Conservation (phyloP, 805 yeast genomes). For the Ogataea ganodermae region DNA sequence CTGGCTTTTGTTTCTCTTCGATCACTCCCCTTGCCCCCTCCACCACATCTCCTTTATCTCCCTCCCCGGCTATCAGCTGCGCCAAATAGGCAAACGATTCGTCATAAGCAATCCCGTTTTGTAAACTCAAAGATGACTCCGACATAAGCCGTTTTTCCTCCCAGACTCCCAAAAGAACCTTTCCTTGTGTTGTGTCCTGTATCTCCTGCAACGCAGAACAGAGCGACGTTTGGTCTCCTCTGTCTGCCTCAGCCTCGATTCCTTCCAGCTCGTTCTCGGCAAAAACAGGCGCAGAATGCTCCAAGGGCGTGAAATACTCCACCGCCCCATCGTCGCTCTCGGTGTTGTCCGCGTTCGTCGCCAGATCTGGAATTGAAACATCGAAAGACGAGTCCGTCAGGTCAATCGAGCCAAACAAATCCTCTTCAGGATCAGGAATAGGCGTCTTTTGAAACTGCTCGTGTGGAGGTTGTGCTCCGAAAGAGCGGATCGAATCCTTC, state of each 20-base stretch:
- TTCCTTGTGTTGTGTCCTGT: slow-evolving; percentile 23
- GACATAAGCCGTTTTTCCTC: slow-evolving; percentile 18
- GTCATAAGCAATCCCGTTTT: slow-evolving; percentile 29
- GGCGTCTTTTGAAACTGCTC: slow-evolving; percentile 3
- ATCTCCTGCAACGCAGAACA: slow-evolving; percentile 32
- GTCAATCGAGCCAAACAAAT: slow-evolving; percentile 20
- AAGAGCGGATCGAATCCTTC: not conserved
- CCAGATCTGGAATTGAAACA: slow-evolving; percentile 18
- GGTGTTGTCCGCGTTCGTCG: slow-evolving; percentile 4
- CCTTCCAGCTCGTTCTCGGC: not conserved
- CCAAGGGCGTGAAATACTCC: slow-evolving; percentile 24
- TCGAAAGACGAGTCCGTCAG: slow-evolving; percentile 22
- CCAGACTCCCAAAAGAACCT: slow-evolving; percentile 19
- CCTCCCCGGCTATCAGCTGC: slow-evolving; percentile 33
- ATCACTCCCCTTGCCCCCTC: slow-evolving; percentile 3
- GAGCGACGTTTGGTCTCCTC: slow-evolving; percentile 23
- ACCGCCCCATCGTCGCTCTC: slow-evolving; percentile 14
- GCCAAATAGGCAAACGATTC: slow-evolving; percentile 50
- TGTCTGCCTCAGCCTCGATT: not conserved
- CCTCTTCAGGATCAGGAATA: slow-evolving; percentile 10
- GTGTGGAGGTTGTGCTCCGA: slow-evolving; percentile 9
- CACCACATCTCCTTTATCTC: slow-evolving; percentile 3
- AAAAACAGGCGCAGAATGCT: slow-evolving; percentile 15
- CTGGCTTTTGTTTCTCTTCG: too few species aligned
- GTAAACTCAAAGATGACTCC: slow-evolving; percentile 16